A percentile compares a stretch with the other conserved stretches of the same genome.
Conservation (phyloP, 2,329 filamentous ascomycete genomes). For the Microcyclospora pomicola region DNA sequence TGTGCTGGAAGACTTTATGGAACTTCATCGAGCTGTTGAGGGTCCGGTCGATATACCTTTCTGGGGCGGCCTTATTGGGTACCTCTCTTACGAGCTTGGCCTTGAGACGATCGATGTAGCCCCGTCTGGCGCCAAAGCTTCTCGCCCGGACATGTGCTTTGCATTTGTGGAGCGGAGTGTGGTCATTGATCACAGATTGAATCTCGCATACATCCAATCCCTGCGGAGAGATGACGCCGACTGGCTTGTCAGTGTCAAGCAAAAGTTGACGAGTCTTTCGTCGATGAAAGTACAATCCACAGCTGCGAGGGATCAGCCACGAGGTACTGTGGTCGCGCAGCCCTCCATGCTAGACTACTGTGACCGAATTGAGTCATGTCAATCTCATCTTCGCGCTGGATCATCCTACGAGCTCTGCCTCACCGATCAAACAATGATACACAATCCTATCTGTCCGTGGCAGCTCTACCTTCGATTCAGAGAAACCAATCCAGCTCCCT, state of each 20-base stretch:
- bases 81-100: slow-evolving; percentile 72
- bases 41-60: slow-evolving; percentile 42
- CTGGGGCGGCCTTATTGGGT: slow-evolving; percentile 73
- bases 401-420: slow-evolving; percentile 80
- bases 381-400: slow-evolving; percentile 58
- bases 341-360: slow-evolving; percentile 39
- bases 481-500: slow-evolving; percentile 63
- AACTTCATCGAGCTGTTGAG: slow-evolving; percentile 19
- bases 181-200: slow-evolving; percentile 57
- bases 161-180: slow-evolving; percentile 65
- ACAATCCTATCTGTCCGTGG: slow-evolving; percentile 37
- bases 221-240: slow-evolving; percentile 34
- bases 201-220: slow-evolving; percentile 52
- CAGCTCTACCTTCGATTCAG: slow-evolving; percentile 58
- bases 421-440: slow-evolving; percentile 59
- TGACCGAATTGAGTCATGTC: slow-evolving; percentile 52
- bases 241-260: slow-evolving; percentile 12
- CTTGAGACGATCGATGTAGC: slow-evolving; percentile 45
- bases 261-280: slow-evolving; percentile 1
- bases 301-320: not conserved
- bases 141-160: slow-evolving; percentile 57
- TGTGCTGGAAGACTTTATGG: slow-evolving; percentile 28
- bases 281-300: not conserved
- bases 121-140: slow-evolving; percentile 22
- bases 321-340: slow-evolving; percentile 4